A percentile compares a stretch with the other conserved stretches of the same genome.
These are phyloP conservation scores for Clavispora phyllophila DNA, from an alignment of 805 yeast species.

Conservation along the genomic window DNA sequence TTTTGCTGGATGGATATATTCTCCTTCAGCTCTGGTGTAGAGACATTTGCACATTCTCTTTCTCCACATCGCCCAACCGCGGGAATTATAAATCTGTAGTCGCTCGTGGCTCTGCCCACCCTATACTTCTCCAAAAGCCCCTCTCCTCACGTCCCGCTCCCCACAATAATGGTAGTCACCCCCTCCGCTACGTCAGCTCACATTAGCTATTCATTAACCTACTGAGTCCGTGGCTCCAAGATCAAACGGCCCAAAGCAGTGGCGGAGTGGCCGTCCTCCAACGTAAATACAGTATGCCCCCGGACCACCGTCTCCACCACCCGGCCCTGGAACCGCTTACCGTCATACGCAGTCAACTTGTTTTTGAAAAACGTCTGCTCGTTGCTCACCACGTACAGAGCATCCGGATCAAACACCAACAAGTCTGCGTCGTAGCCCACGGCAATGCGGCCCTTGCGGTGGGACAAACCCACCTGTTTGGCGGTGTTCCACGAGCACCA, in stretches of 20 bases:
- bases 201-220: no score
- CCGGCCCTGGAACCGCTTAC: slow-evolving; percentile 60
- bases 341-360: slow-evolving; percentile 84
- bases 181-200: no score
- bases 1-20: no score
- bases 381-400: slow-evolving; percentile 46
- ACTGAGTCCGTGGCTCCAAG: slow-evolving; percentile 49
- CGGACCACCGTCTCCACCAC: slow-evolving; percentile 78
- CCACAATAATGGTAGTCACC: no score
- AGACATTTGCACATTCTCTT: no score
- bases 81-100: no score
- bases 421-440: slow-evolving; percentile 88
- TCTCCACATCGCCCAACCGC: no score
- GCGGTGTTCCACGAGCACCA: slow-evolving; percentile 89
- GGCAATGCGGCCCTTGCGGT: slow-evolving; percentile 66
- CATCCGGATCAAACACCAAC: slow-evolving; percentile 68
- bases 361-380: slow-evolving; percentile 68
- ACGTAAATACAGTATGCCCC: slow-evolving; percentile 63
- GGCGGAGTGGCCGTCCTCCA: slow-evolving; percentile 50
- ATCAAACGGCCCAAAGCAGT: slow-evolving; percentile 56
- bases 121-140: no score
- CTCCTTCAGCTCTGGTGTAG: no score
- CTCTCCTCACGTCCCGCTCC: no score
- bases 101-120: no score
- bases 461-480: slow-evolving; percentile 70